Conservation (phyloP, 1,284 basidiomycete species). For the Megacollybia platyphylla region DNA sequence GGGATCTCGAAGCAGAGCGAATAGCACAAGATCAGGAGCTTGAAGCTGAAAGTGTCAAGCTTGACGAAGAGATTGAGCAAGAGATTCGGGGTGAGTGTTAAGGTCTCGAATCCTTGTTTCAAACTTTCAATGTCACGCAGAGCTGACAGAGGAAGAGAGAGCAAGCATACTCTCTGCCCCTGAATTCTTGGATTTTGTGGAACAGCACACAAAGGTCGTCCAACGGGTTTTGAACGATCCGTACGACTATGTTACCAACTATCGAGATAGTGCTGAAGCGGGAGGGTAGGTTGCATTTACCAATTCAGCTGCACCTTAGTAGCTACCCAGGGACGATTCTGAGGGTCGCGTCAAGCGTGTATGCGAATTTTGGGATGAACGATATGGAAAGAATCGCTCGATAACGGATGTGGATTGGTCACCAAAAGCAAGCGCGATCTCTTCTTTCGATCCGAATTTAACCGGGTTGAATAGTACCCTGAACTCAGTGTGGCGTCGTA, state of each 20-base stretch:
- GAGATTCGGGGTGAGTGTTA: slow-evolving; percentile 56
- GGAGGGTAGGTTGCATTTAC: slow-evolving; percentile 38
- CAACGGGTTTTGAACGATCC: slow-evolving; percentile 92
- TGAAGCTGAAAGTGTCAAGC: slow-evolving; percentile 65
- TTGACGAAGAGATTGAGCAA: slow-evolving; percentile 73
- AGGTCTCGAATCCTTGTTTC: neutral
- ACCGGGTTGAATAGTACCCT: slow-evolving; percentile 54
- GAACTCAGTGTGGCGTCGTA: slow-evolving; percentile 93
- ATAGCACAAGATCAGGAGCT: slow-evolving; percentile 67
- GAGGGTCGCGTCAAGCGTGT: slow-evolving; percentile 83
- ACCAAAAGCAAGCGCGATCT: slow-evolving; percentile 53
- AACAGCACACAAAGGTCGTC: slow-evolving; percentile 89
- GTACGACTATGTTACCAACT: slow-evolving; percentile 96
- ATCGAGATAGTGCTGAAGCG: slow-evolving; percentile 73
- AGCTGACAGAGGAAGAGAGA: slow-evolving; percentile 77
- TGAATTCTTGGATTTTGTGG: slow-evolving; percentile 89
- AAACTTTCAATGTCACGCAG: slow-evolving; percentile 23
- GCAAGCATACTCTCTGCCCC: slow-evolving; percentile 71
- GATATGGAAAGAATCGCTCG: slow-evolving; percentile 81
- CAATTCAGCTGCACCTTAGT: neutral
- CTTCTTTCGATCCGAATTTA: neutral
- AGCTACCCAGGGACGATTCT: slow-evolving; percentile 59
- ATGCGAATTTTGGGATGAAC: slow-evolving; percentile 83
- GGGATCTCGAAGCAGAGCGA: slow-evolving; percentile 54
- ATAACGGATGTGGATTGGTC: slow-evolving; percentile 98